These are phyloP conservation scores for Cladosporium sp. DNA, from an alignment of 2,329 filamentous ascomycete genomes.

Conservation along the genomic window DNA sequence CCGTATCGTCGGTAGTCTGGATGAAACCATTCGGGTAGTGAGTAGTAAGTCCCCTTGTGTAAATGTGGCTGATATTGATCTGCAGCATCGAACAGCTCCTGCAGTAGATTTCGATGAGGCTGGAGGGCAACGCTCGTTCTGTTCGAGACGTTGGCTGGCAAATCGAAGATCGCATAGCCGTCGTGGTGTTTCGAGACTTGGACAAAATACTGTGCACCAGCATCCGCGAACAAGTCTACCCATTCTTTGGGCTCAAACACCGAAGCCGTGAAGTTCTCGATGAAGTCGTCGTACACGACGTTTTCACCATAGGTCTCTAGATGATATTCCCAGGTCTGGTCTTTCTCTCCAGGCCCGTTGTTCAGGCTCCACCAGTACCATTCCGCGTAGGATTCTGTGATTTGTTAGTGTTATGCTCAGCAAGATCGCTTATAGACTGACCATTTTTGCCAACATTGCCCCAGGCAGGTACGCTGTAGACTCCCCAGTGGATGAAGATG, in stretches of 20 bases:
- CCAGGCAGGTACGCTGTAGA: constrained; percentile 54
- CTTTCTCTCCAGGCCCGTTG: constrained; percentile 37
- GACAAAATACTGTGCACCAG: constrained; percentile 47
- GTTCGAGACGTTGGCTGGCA: constrained; percentile 36
- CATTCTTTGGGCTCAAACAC: constrained; percentile 49
- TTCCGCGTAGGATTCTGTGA: constrained; percentile 25
- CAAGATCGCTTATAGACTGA: constrained; percentile 27
- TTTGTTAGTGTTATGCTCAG: constrained; percentile 30
- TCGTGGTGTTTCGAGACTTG: constrained; percentile 45
- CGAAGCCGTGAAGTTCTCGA: constrained; percentile 49
- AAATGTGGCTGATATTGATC: constrained; percentile 40
- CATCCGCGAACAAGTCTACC: constrained; percentile 50
- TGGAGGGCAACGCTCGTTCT: constrained; percentile 37
- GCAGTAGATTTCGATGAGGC: constrained; percentile 39
- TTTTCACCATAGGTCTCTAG: constrained; percentile 48
- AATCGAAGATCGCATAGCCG: constrained; percentile 44
- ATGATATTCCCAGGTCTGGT: constrained; percentile 47
- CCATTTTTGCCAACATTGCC: constrained; percentile 41
- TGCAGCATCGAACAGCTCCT: constrained; percentile 43
- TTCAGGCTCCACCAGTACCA: constrained; percentile 49
- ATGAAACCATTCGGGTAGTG: constrained; percentile 45
- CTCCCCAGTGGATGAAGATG: constrained; percentile 58
- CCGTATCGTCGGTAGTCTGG: constrained; percentile 40
- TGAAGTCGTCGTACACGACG: constrained; percentile 53
- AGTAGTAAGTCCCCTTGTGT: constrained; percentile 42